Evolutionary conservation across 78 protist genomes (phyloP).

Genomic region (Diacronema lutheri): DNA sequence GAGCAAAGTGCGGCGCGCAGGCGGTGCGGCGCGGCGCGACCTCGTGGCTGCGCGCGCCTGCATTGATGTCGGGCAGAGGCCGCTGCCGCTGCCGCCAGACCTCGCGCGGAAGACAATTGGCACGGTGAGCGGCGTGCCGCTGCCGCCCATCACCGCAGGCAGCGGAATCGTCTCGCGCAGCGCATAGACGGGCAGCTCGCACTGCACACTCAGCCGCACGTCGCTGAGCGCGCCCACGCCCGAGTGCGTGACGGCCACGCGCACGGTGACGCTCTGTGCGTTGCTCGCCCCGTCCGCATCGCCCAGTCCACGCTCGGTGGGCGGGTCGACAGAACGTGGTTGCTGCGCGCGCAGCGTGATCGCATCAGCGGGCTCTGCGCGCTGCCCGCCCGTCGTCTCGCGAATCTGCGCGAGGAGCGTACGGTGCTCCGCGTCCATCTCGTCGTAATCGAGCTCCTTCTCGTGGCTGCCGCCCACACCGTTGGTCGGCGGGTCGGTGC

Average conservation of each 20-base stretch:
- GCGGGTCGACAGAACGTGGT: not conserved
- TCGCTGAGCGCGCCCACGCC: not conserved
- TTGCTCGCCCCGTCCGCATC: too few relatives aligned
- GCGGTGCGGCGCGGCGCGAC: too few relatives aligned
- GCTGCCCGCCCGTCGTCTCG: not conserved
- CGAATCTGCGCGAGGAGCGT: slow-evolving; percentile 38
- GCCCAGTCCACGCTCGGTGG: too few relatives aligned
- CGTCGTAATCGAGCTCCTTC: slow-evolving; percentile 62
- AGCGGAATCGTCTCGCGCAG: not conserved
- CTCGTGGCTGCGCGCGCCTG: too few relatives aligned
- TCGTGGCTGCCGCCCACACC: not conserved
- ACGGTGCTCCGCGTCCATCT: slow-evolving; percentile 67
- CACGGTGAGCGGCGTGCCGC: not conserved
- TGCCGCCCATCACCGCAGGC: not conserved
- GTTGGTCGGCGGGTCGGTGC: slow-evolving; percentile 50
- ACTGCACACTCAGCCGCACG: not conserved
- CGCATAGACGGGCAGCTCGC: not conserved
- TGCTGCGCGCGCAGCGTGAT: slow-evolving; percentile 5
- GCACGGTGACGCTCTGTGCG: not conserved
- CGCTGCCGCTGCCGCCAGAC: too few relatives aligned
- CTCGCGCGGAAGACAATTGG: slow-evolving; percentile 12
- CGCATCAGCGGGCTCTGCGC: not conserved
- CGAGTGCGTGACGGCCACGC: not conserved
- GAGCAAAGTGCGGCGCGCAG: too few relatives aligned
- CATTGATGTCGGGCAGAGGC: not conserved